A percentile compares a stretch with the other conserved stretches of the same genome.
phyloP scores from a whole-genome alignment of 1,284 basidiomycete genomes.

The Xerocomus minutiporus region DNA sequence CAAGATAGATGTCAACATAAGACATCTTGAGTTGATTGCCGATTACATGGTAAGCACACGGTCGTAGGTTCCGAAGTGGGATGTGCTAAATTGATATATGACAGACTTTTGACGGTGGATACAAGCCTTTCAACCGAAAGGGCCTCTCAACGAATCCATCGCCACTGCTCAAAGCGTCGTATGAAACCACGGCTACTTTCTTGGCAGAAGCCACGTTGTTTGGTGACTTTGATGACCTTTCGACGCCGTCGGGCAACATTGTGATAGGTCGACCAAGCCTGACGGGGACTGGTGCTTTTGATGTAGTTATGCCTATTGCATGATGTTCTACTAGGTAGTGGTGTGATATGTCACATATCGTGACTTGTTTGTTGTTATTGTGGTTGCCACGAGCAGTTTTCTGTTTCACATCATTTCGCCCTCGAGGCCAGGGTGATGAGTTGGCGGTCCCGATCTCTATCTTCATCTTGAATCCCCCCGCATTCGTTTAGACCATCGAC shows the following conservation, averaged over 20 bases:
- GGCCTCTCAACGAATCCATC: conserved; percentile 91
- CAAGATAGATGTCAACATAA: conserved; percentile 92
- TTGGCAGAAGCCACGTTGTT: conserved; percentile 90
- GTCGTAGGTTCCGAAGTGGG: background rate
- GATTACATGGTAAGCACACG: conserved; percentile 86
- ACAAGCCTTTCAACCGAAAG: conserved; percentile 96
- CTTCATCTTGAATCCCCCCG: conserved; percentile 11
- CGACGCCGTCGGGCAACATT: conserved; percentile 86
- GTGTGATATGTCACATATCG: conserved; percentile 12
- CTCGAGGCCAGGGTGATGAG: conserved; percentile 28
- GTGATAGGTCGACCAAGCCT: conserved; percentile 82
- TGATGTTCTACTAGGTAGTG: conserved; percentile 6
- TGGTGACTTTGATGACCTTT: conserved; percentile 92
- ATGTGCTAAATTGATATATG: conserved; percentile 6
- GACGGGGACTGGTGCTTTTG: conserved; percentile 88
- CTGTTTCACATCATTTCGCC: conserved; percentile 8
- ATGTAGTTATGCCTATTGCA: conserved; percentile 60
- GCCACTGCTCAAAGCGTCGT: conserved; percentile 94
- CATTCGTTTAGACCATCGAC: conserved; percentile 9
- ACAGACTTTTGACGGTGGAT: conserved; percentile 95
- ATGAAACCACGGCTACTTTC: conserved; percentile 96
- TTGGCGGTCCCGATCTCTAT: conserved; percentile 24
- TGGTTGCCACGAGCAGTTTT: conserved; percentile 13
- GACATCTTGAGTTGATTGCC: conserved; percentile 95
- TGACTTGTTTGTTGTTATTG: conserved; percentile 30